Percentiles rank a stretch among this genome's conserved stretches.
These are phyloP conservation scores for Coleophoma cylindrospora DNA, from an alignment of 2,329 filamentous ascomycete genomes.

Conservation along the genomic window DNA sequence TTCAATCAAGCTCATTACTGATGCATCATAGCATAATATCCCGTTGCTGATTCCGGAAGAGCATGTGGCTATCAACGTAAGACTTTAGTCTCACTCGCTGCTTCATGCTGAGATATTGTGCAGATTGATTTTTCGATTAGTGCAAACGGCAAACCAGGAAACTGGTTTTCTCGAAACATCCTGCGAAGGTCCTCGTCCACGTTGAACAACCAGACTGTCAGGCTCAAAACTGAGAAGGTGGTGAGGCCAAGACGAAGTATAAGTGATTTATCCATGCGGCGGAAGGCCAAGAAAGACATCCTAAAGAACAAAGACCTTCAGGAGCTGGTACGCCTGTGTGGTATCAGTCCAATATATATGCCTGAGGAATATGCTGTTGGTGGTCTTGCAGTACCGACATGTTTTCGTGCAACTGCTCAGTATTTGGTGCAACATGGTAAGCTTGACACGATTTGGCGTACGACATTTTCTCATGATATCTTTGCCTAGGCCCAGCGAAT, in stretches of 20 bases:
- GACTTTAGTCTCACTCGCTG: neutral
- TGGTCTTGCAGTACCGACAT: constrained; percentile 56
- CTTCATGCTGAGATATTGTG: neutral
- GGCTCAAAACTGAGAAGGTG: constrained; percentile 19
- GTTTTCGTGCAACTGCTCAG: constrained; percentile 61
- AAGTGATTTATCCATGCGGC: constrained; percentile 45
- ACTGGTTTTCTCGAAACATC: constrained; percentile 33
- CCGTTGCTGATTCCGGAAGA: constrained; percentile 19
- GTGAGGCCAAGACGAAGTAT: constrained; percentile 46
- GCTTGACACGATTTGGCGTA: constrained; percentile 7
- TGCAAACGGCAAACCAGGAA: constrained; percentile 22
- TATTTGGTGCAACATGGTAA: constrained; percentile 56
- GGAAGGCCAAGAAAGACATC: constrained; percentile 38
- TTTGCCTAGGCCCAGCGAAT: constrained; percentile 28
- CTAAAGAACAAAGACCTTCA: constrained; percentile 47
- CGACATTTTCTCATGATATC: too few species aligned
- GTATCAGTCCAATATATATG: constrained; percentile 56
- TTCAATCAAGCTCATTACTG: too few species aligned
- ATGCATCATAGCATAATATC: constrained; percentile 44
- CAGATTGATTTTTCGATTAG: constrained; percentile 10
- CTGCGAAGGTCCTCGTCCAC: constrained; percentile 30
- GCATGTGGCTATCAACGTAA: constrained; percentile 14
- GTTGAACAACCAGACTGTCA: constrained; percentile 17
- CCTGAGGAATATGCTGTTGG: constrained; percentile 53
- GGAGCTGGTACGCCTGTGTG: constrained; percentile 57